These are phyloP conservation scores for Lentinula sp. DNA, from an alignment of 768 basidiomycete species.

Conservation along the genomic window DNA sequence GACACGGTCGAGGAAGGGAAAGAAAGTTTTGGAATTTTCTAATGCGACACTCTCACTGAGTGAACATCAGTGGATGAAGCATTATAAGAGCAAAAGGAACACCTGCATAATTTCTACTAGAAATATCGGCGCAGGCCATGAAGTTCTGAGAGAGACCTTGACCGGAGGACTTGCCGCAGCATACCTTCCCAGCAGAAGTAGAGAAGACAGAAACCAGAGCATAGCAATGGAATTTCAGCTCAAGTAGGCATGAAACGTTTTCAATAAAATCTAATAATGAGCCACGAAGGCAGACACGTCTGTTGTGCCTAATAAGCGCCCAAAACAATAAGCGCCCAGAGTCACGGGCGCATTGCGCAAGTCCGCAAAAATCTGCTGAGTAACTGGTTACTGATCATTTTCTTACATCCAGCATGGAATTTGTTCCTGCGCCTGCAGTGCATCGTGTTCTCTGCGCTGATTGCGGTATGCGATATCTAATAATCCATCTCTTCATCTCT, in stretches of 20 bases:
- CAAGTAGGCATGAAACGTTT: not conserved
- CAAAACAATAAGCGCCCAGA: not conserved
- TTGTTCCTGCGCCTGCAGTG: conserved; percentile 64
- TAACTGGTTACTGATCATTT: not conserved
- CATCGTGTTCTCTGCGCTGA: conserved; percentile 87
- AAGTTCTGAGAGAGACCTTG: conserved; percentile 52
- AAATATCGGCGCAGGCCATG: conserved; percentile 61
- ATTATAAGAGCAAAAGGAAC: not conserved
- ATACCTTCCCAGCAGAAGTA: not conserved
- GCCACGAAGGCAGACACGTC: conserved; percentile 3
- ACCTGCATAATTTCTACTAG: conserved; percentile 63
- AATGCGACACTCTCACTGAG: conserved; percentile 74
- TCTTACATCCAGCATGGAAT: conserved; percentile 53
- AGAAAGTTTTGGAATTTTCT: conserved; percentile 70
- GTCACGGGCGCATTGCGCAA: not conserved
- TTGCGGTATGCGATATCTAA: conserved; percentile 50
- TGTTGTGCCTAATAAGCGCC: not conserved
- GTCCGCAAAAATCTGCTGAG: not conserved
- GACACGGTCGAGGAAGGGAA: conserved; percentile 65
- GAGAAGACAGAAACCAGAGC: conserved; percentile 6
- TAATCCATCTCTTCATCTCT: not conserved
- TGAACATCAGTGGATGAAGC: not conserved
- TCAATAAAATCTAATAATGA: not conserved
- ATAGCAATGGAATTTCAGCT: not conserved
- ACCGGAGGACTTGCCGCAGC: conserved; percentile 38